These are phyloP conservation scores for Stephanodiscus minutulus DNA, from an alignment of 108 stramenopile genomes.

Conservation along the genomic window DNA sequence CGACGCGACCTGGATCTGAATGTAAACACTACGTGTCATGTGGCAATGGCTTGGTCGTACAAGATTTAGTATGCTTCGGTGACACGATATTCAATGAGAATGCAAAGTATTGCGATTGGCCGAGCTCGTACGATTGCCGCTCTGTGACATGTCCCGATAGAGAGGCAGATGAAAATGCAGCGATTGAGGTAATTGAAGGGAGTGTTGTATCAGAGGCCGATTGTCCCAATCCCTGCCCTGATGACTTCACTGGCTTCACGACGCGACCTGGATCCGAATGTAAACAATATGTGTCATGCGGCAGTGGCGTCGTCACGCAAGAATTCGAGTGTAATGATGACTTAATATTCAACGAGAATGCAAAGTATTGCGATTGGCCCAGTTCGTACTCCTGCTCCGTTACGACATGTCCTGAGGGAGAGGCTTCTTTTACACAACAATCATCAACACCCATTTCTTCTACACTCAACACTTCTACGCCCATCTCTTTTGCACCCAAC, in stretches of 20 bases:
- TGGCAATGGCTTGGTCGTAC: background rate
- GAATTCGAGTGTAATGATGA: constrained; percentile 15
- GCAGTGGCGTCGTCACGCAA: background rate
- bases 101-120: constrained; percentile 25
- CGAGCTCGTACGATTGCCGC: background rate
- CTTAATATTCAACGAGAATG: constrained; percentile 12
- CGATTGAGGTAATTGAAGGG: background rate
- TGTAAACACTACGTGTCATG: constrained; percentile 8
- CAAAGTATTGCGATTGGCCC: constrained; percentile 24
- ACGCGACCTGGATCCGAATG: constrained; percentile 6
- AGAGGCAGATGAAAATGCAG: background rate
- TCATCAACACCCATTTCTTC: no score
- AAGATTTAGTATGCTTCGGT: constrained; percentile 8
- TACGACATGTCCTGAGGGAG: background rate
- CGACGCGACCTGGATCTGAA: background rate
- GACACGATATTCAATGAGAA: constrained; percentile 19
- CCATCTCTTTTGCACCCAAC: background rate
- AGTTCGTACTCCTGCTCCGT: background rate
- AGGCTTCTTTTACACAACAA: background rate
- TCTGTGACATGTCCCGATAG: background rate
- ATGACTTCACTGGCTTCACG: background rate
- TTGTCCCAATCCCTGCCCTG: constrained; percentile 6
- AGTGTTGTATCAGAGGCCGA: background rate
- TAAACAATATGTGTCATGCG: constrained; percentile 1
- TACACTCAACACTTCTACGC: no score